Evolutionary conservation across 768 basidiomycete species (phyloP).

Genomic region (Filobasidium wieringae): DNA sequence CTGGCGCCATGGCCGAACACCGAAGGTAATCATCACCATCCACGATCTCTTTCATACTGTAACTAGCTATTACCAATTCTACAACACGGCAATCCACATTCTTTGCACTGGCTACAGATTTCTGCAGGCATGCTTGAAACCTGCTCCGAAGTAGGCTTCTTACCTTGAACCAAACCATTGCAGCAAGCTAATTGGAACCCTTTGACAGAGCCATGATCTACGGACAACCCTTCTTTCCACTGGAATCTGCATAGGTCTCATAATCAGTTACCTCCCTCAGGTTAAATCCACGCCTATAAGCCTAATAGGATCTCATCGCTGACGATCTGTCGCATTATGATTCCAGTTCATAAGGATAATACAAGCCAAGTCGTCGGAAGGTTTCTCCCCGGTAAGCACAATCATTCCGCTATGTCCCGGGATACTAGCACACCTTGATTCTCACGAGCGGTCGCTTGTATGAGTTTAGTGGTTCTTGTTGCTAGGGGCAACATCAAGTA

Average conservation of each 20-base stretch:
- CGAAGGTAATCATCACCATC: too few species aligned
- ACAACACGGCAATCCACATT: too few species aligned
- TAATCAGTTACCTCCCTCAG: conserved; percentile 65
- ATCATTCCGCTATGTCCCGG: not conserved
- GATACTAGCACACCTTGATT: not conserved
- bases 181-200: too few species aligned
- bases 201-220: not conserved
- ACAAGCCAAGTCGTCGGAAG: conserved; percentile 62
- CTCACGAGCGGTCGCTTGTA: not conserved
- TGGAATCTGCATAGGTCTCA: conserved; percentile 57
- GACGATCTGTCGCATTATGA: conserved; percentile 12
- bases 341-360: conserved; percentile 54
- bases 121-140: too few species aligned
- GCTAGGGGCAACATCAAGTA: conserved; percentile 69
- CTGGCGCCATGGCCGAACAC: too few species aligned
- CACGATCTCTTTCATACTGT: too few species aligned
- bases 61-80: too few species aligned
- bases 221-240: conserved; percentile 47
- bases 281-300: conserved; percentile 58
- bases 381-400: conserved; percentile 57
- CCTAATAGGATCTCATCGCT: conserved; percentile 77
- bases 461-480: not conserved
- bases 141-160: too few species aligned
- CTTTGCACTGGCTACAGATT: too few species aligned
- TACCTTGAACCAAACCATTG: too few species aligned